These are phyloP conservation scores for Lichtheimia ornata DNA, from an alignment of 371 early-diverging fungal genomes.

Conservation along the genomic window DNA sequence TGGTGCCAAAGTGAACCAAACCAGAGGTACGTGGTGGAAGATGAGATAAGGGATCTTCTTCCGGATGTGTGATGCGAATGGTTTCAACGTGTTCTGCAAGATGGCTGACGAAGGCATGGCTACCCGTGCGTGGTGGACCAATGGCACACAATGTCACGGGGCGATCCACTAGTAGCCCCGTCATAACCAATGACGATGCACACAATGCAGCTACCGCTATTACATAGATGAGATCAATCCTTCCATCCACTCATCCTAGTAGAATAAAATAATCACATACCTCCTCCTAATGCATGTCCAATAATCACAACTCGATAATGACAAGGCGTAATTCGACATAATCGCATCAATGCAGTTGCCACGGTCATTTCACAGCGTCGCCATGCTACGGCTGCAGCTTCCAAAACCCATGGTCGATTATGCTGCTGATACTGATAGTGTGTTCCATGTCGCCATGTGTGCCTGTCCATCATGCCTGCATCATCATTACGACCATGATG, in stretches of 20 bases:
- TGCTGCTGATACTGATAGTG: background rate
- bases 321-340: slow-evolving; percentile 26
- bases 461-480: too few relatives aligned
- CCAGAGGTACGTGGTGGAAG: slow-evolving; percentile 42
- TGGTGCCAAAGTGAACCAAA: slow-evolving; percentile 30
- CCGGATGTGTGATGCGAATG: slow-evolving; percentile 31
- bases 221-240: background rate
- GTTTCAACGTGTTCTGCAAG: slow-evolving; percentile 25
- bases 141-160: slow-evolving; percentile 28
- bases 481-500: too few relatives aligned
- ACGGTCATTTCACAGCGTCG: slow-evolving; percentile 40
- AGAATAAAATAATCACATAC: slow-evolving; percentile 15
- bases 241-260: background rate
- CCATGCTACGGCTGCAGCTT: slow-evolving; percentile 41
- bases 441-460: too few relatives aligned
- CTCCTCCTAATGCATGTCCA: slow-evolving; percentile 39
- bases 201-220: slow-evolving; percentile 42
- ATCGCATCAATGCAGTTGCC: slow-evolving; percentile 40
- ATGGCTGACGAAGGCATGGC: slow-evolving; percentile 22
- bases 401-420: slow-evolving; percentile 28
- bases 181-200: slow-evolving; percentile 39
- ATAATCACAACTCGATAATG: slow-evolving; percentile 41
- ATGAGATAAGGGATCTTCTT: slow-evolving; percentile 28
- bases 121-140: slow-evolving; percentile 39
- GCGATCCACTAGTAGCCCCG: slow-evolving; percentile 29